Base-by-base conservation (phyloP, 2,329 filamentous ascomycete species). In the Xylariaceae sp. region DNA sequence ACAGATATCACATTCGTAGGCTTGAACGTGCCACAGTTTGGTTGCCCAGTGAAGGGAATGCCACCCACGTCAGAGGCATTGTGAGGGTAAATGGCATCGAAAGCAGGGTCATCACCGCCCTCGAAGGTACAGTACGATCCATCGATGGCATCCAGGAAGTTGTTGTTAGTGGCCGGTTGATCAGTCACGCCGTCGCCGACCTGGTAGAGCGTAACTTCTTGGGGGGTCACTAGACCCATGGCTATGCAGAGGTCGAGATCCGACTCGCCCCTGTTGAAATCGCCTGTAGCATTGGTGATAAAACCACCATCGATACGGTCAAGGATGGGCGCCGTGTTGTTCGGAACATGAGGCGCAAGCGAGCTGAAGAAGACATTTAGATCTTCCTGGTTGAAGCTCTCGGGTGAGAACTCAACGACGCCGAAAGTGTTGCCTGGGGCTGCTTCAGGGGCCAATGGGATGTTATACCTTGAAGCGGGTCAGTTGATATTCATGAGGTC, bases 251-350 rank as follows among this genome's bases (percentile, higher is more conserved):
- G 63, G 48, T 67, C 67, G 5, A 68, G 44, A 39, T 60, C 57
- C 0, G 66, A 65, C 49, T 69, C 67, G n/a, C 64, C 55, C 2
- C 66, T 64, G 4, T 69, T 70, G 8, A 51, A 63, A 2, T 61
- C 65, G 53, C 62, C 60, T 3, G 62, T 65, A 48, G 63, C 61
- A n/a, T 67, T 57, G 51, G 70, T 59, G 13, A 69, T 70, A 6
- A 68, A 64, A 10, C 70, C 74, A 4, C 74, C 74, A 51, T 76
- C 73, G 51, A 75, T 69, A 39, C 69, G 62, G n/a, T 72, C 64
- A n/a, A 72, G 67, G 17, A 69, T 69, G 1, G 74, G 74, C 41
- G 70, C 69, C 0, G 72, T 74, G n/a, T 72, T 72, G 1, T 69
- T 61, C 4, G 74, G 74, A 18, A 69, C 56, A 17, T 66, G 61